A percentile compares a stretch with the other conserved stretches of the same genome.
These are phyloP conservation scores for Euphrasia confusa DNA, from an alignment of 257 asterid species.

Conservation along the genomic window DNA sequence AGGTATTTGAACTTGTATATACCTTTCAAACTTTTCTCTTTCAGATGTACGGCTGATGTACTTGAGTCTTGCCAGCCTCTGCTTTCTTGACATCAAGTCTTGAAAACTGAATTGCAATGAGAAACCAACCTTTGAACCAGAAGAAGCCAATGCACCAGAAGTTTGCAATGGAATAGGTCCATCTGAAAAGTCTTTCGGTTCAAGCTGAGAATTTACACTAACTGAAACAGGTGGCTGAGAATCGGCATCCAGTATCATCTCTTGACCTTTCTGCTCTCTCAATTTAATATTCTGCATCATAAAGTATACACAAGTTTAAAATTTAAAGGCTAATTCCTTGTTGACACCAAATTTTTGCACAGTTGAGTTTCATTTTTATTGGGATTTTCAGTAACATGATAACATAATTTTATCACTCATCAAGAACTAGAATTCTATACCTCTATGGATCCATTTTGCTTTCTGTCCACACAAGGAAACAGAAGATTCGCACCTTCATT, in stretches of 20 bases:
- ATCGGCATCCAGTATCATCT: conserved; percentile 29
- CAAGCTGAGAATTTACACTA: conserved; percentile 30
- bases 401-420: conserved; percentile 16
- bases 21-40: conserved; percentile 51
- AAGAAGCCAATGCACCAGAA: conserved; percentile 38
- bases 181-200: conserved; percentile 29
- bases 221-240: conserved; percentile 32
- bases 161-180: conserved; percentile 37
- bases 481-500: conserved; percentile 29
- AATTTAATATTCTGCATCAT: conserved; percentile 23
- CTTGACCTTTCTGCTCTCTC: conserved; percentile 37
- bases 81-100: conserved; percentile 64
- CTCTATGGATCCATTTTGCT: conserved; percentile 35
- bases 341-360: conserved; percentile 18
- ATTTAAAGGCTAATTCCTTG: conserved; percentile 8
- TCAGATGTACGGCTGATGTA: conserved; percentile 35
- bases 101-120: conserved; percentile 68
- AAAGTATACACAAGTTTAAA: conserved; percentile 17
- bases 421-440: conserved; percentile 29
- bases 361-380: conserved; percentile 4
- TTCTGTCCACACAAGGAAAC: conserved; percentile 30
- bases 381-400: neutral
- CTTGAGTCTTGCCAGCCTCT: conserved; percentile 54
- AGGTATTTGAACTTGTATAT: conserved; percentile 22
- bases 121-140: conserved; percentile 52